Evolutionary conservation across 768 basidiomycete species (phyloP).

Genomic region (Boletus rubropictus): DNA sequence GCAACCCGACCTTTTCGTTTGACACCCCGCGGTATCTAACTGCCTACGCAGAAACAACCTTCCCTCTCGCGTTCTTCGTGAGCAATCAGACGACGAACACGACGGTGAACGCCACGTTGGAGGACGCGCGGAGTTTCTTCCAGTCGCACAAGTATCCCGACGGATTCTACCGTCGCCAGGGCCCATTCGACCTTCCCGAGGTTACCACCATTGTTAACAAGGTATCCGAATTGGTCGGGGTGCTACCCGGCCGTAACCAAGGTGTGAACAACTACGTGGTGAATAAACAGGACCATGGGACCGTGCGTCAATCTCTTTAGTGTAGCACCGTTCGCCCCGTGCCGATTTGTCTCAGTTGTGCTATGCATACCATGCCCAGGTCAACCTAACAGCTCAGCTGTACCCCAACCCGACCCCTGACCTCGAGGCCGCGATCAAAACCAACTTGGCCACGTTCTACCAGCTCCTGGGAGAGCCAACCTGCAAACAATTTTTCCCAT

Average conservation of each 20-base stretch:
- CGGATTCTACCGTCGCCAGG: conserved; percentile 17
- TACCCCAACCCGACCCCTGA: conserved; percentile 21
- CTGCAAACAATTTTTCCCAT: conserved; percentile 17
- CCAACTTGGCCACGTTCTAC: conserved; percentile 17
- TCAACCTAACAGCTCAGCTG: conserved; percentile 16
- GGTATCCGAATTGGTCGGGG: not conserved
- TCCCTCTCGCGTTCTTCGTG: conserved; percentile 24
- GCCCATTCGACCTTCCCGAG: conserved; percentile 4
- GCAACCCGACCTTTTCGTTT: conserved; percentile 21
- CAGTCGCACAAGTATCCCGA: conserved; percentile 15
- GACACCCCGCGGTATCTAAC: conserved; percentile 17
- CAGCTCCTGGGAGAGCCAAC: conserved; percentile 3
- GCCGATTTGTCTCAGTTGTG: conserved; percentile 12
- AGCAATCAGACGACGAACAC: conserved; percentile 12
- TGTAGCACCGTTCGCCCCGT: not conserved
- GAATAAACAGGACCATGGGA: conserved; percentile 8
- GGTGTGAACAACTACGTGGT: conserved; percentile 16
- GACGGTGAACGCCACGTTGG: conserved; percentile 12
- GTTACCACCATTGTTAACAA: not conserved
- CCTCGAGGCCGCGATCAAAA: conserved; percentile 19
- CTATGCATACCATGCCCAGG: conserved; percentile 18
- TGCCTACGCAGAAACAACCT: conserved; percentile 20
- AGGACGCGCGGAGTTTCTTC: conserved; percentile 19
- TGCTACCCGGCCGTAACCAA: conserved; percentile 16
- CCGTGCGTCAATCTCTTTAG: conserved; percentile 4